Evolutionary conservation across 352 stramenopile species (phyloP).

Genomic region (Thraustotheca clavata): DNA sequence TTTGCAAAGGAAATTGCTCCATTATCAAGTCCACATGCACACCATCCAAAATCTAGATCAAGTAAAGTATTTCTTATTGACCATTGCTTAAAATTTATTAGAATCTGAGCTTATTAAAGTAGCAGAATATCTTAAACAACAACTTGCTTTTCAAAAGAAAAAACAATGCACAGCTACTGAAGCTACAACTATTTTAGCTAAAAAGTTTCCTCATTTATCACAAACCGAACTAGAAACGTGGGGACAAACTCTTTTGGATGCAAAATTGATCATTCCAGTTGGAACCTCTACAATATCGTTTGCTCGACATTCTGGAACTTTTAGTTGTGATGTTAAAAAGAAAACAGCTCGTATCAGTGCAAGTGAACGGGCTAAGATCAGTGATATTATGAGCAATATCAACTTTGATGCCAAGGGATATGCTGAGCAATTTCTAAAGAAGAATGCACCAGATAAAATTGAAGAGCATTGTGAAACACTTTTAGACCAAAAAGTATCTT

Average conservation of each 20-base stretch:
- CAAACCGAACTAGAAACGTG: conserved; percentile 38
- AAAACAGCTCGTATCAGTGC: conserved; percentile 64
- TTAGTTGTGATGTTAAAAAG: conserved; percentile 37
- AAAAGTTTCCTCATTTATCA: conserved; percentile 32
- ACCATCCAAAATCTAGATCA: conserved; percentile 20
- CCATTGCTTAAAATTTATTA: conserved; percentile 27
- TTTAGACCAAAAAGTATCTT: conserved; percentile 53
- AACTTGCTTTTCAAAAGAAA: conserved; percentile 61
- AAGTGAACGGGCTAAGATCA: conserved; percentile 48
- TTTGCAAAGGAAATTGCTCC: conserved; percentile 10
- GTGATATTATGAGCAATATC: conserved; percentile 63
- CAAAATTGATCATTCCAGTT: conserved; percentile 57
- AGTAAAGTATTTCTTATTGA: conserved; percentile 1
- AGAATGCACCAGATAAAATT: conserved; percentile 66
- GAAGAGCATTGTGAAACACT: conserved; percentile 65
- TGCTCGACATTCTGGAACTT: not conserved
- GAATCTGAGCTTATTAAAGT: conserved; percentile 44
- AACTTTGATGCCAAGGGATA: conserved; percentile 66
- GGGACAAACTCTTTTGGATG: conserved; percentile 58
- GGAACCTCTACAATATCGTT: not conserved
- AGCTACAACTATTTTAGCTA: conserved; percentile 51
- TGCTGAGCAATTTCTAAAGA: conserved; percentile 67
- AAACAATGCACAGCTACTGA: conserved; percentile 68
- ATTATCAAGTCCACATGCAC: conserved; percentile 14
- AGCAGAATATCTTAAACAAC: conserved; percentile 65